Evolutionary conservation across 768 basidiomycete genomes (phyloP), one percentile per base, ranked within the genome.

Genomic region (Tricholoma flavovirens): DNA sequence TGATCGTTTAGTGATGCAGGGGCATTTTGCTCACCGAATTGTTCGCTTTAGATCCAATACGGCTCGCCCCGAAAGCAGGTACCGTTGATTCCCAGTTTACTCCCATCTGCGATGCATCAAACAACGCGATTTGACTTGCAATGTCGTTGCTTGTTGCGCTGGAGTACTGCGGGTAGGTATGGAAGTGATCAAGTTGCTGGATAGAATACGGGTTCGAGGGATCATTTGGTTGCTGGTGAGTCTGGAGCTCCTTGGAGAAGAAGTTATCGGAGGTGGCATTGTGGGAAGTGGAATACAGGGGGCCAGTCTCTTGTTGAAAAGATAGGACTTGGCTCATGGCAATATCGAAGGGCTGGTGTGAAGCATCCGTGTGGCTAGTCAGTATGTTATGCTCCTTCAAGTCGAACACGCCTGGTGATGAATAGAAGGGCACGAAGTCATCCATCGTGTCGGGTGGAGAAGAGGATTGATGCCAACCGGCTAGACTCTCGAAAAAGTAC

Each of bases 241-340:
- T 6, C n/a, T 15, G n/a, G 38, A 50, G 35, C 2, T 49, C 55
- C 21, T 59, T 53, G 21, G 53, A 43, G 51, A 56, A 63, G 21
- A 30, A 4, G 42, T 17, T 51, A 11, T 57, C 51, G 40, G 57
- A 56, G 22, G 48, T 26, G 5, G 46, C 38, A 11, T 29, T 38
- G 33, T 57, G 60, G 26, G 58, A 30, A 29, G 52, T 7, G 30
- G 60, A 49, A 58, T 53, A 59, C 4, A 55, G 45, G 32, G 70
- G 70, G 4, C 69, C 59, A 21, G 69, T 62, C 22, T 74, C 73
- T 15, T 66, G 49, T 57, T 69, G 69, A 30, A 64, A 62, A 14
- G 68, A 61, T 24, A 73, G 63, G 5, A 66, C 64, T 30, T 71
- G 66, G 55, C 67, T 69, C 62, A 73, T 67, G 6, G 67, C 63